A percentile compares a stretch with the other conserved stretches of the same genome.
Evolutionary conservation across 257 asterid species (phyloP).

Genomic region (Solanum bulbocastanum): DNA sequence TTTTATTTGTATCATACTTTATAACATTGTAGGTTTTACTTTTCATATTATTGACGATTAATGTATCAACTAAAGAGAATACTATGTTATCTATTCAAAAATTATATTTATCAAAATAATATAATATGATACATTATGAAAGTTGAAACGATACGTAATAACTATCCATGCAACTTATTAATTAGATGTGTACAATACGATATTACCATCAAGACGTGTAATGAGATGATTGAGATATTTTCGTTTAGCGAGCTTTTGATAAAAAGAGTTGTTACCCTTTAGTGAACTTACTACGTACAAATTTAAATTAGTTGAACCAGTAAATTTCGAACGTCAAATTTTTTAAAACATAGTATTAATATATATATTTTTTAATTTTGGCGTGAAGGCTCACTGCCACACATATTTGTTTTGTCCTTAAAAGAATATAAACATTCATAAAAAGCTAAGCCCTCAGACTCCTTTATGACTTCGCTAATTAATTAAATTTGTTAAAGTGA

Average conservation of each 20-base stretch:
- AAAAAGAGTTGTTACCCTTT: background rate
- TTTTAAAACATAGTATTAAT: background rate
- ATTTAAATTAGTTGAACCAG: background rate
- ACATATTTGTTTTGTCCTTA: background rate
- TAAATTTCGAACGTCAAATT: background rate
- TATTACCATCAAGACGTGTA: background rate
- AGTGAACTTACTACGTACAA: fast-evolving
- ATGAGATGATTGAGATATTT: background rate
- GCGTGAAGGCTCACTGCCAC: background rate
- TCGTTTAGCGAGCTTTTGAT: too few species aligned
- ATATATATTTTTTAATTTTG: background rate
- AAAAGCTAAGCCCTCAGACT: background rate
- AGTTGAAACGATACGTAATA: background rate
- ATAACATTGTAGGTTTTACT: background rate
- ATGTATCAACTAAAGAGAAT: background rate
- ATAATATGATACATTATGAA: background rate
- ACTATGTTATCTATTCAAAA: background rate
- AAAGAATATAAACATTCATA: background rate
- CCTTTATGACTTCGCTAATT: background rate
- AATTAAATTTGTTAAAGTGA: background rate
- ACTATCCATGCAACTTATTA: too few species aligned
- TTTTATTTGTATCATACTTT: background rate
- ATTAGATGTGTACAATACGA: too few species aligned
- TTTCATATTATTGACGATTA: background rate
- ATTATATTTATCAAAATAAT: background rate